Evolutionary conservation across 371 early-diverging fungal species (phyloP).

Genomic region (Apophysomyces variabilis): DNA sequence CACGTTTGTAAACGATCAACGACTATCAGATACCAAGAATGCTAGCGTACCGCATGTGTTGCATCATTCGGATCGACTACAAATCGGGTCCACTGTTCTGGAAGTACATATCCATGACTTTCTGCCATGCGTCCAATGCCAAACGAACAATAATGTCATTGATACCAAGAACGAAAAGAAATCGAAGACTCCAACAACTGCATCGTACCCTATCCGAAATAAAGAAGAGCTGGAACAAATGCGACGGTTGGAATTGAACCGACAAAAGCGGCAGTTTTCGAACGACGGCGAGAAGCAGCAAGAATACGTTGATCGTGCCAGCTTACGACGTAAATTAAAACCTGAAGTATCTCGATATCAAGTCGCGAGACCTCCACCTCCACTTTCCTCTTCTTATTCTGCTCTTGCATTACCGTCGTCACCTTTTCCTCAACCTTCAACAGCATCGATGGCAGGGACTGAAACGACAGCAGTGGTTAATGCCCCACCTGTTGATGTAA

Average conservation of each 20-base stretch:
- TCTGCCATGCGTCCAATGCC: constrained; percentile 42
- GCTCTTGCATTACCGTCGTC: no score
- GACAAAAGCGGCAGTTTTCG: constrained; percentile 11
- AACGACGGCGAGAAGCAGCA: constrained; percentile 1
- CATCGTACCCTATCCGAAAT: background rate
- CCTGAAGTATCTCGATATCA: constrained; percentile 4
- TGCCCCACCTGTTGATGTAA: background rate
- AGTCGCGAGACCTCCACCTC: background rate
- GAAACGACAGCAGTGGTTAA: constrained; percentile 9
- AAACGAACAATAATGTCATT: constrained; percentile 19
- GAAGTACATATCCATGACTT: constrained; percentile 40
- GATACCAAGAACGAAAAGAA: constrained; percentile 18
- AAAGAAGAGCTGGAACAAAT: constrained; percentile 11
- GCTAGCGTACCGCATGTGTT: constrained; percentile 38
- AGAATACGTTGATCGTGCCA: background rate
- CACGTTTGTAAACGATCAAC: constrained; percentile 40
- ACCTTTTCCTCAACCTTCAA: background rate
- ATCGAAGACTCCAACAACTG: background rate
- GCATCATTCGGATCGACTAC: constrained; percentile 33
- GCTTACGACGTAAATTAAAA: background rate
- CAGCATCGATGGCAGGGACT: constrained; percentile 1
- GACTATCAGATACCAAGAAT: constrained; percentile 39
- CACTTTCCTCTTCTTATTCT: no score
- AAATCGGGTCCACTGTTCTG: constrained; percentile 40
- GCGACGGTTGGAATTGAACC: constrained; percentile 7